Base-by-base conservation (phyloP, 192 early-diverging fungal species). In the Lunasporangiospora selenospora region DNA sequence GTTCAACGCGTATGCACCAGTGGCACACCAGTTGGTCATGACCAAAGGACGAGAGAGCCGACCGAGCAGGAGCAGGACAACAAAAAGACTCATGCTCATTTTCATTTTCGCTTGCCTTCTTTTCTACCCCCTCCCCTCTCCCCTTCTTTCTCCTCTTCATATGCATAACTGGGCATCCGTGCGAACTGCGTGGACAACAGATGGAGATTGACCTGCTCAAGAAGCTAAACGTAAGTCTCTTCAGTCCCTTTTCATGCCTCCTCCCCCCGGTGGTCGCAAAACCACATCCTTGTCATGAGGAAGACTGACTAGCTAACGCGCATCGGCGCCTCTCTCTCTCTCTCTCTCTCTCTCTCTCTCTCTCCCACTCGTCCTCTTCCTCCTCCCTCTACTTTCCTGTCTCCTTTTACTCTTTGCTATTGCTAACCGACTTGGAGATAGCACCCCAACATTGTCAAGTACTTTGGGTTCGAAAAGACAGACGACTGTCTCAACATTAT, bases 401-500 rank as follows among this genome's bases (percentile, higher is more conserved):
- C 29, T 59, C 31, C 16, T 21, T 33, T 58, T 31, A 34, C 30
- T 29, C 32, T 69, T 21, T 47, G 50, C 24, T 53, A 57, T 32
- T 52, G 51, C 18, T 43, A 15, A 24, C 19, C 16, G n/a, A 13
- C 27, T 27, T 52, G 6, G n/a, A 18, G 37, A 31, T 63, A 85
- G 58, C 88, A 89, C 54, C 62, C 66, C 46, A 88, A 89, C 46
- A 87, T 90, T 59, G 85, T 90, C 56, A 81, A 87, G 55, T 89
- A 85, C 62, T 76, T 83, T 76, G 95, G 92, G 33, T 93, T 83
- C 55, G 89, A 91, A 65, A 83, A 91, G 53, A 87, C 85, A 0
- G 82, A 84, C 16, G 80, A 85, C 15, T 75, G 67, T 41, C 84
- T 95, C 38, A 92, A 93, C 79, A 90, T 95, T 19, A 93, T 97